Evolutionary conservation across 2,329 filamentous ascomycete species (phyloP).

Genomic region (Diaporthe amygdali): DNA sequence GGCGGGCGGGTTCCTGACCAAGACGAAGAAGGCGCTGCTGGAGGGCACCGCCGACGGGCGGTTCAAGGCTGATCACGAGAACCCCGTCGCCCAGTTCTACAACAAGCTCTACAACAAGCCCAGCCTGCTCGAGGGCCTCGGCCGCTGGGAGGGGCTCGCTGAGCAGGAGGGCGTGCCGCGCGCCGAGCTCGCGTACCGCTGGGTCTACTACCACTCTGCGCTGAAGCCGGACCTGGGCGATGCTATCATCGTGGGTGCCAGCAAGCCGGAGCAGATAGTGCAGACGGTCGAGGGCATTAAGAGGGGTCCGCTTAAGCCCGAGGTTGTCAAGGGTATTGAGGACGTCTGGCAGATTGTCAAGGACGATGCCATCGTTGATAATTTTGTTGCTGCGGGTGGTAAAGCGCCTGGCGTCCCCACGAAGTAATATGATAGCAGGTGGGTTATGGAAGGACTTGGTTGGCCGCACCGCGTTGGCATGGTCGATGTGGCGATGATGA

Average conservation of each 20-base stretch:
- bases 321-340: slow-evolving; percentile 74
- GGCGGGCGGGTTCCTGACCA: slow-evolving; percentile 64
- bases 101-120: slow-evolving; percentile 26
- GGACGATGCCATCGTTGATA: slow-evolving; percentile 39
- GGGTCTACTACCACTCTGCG: slow-evolving; percentile 62
- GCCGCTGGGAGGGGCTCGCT: slow-evolving; percentile 39
- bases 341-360: slow-evolving; percentile 79
- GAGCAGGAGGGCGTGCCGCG: slow-evolving; percentile 59
- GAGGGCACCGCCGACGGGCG: slow-evolving; percentile 47
- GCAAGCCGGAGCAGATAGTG: slow-evolving; percentile 52
- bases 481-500: not conserved
- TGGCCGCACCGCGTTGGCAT: no score
- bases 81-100: slow-evolving; percentile 47
- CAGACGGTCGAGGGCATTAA: slow-evolving; percentile 55
- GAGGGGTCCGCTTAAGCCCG: slow-evolving; percentile 71
- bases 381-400: not conserved
- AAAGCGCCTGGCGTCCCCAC: not conserved
- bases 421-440: no score
- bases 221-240: slow-evolving; percentile 40
- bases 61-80: slow-evolving; percentile 11
- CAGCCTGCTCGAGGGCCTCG: slow-evolving; percentile 60
- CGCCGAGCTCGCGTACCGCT: slow-evolving; percentile 65
- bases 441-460: no score
- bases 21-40: slow-evolving; percentile 38
- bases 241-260: slow-evolving; percentile 46